A percentile compares a stretch with the other conserved stretches of the same genome.
Conservation (phyloP, 2,329 filamentous ascomycete genomes). For the Sporothrix schenckii region DNA sequence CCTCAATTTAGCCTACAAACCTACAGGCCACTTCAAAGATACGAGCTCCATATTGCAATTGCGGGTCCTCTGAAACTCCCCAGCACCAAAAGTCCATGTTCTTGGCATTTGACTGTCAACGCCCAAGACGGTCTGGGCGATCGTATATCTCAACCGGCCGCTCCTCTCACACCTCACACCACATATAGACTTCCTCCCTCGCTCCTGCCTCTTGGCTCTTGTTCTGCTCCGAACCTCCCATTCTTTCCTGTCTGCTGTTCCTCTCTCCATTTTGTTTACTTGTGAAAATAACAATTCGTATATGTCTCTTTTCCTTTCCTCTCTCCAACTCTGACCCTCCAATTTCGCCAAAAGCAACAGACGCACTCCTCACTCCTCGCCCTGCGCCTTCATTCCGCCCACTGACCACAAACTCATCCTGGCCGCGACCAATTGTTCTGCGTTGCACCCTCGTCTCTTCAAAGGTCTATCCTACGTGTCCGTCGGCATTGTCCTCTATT, state of each 20-base stretch:
- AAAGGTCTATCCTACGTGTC: conserved; percentile 5
- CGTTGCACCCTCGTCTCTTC: not conserved
- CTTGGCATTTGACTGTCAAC: conserved; percentile 21
- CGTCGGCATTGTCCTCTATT: conserved; percentile 1
- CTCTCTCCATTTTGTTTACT: not conserved
- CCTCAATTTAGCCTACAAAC: conserved; percentile 18
- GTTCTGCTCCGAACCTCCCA: no score
- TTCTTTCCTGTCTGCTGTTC: no score
- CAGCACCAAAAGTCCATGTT: conserved; percentile 9
- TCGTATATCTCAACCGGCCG: conserved; percentile 29
- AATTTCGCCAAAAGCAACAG: not conserved
- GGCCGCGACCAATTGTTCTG: not conserved
- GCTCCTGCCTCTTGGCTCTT: no score
- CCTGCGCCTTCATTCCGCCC: conserved; percentile 2
- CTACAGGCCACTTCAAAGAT: not conserved
- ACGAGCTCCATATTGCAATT: conserved; percentile 27
- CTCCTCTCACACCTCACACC: not conserved
- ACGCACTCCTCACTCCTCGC: not conserved
- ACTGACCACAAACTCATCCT: not conserved
- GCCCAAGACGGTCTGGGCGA: not conserved
- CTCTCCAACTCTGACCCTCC: not conserved
- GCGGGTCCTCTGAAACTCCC: conserved; percentile 32
- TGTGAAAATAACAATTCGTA: not conserved
- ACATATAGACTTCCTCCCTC: no score
- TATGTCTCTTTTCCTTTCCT: conserved; percentile 11